phyloP scores from a whole-genome alignment of 2,329 filamentous ascomycete genomes.

The Waltergamsia citrina region DNA sequence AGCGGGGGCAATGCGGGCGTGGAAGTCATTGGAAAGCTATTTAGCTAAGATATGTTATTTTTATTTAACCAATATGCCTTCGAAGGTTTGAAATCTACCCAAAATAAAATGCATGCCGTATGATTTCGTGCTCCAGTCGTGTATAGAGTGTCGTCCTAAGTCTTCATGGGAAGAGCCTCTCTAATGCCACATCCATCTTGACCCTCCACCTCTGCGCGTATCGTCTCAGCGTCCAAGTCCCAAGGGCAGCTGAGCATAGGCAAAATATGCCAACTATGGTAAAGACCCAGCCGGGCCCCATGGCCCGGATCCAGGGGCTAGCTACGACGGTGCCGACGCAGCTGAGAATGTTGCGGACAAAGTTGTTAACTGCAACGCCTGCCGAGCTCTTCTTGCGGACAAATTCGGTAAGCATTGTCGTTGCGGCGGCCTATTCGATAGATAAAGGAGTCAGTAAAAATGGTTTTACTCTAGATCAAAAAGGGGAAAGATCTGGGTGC shows the following conservation, averaged over 20 bases:
- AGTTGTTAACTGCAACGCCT: conserved; percentile 75
- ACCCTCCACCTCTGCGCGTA: conserved; percentile 55
- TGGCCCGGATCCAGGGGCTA: conserved; percentile 58
- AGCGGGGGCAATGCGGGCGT: conserved; percentile 51
- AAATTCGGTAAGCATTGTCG: conserved; percentile 81
- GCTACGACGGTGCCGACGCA: conserved; percentile 63
- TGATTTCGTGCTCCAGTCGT: neutral
- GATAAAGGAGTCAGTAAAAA: neutral
- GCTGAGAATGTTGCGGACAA: conserved; percentile 68
- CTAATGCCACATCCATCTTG: conserved; percentile 41
- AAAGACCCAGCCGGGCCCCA: conserved; percentile 70
- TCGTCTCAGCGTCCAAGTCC: conserved; percentile 51
- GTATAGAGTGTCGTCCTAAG: neutral
- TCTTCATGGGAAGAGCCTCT: too few relatives aligned
- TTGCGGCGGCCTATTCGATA: conserved; percentile 43
- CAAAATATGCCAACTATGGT: conserved; percentile 43
- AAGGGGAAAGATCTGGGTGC: neutral
- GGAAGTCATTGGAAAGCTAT: conserved; percentile 42
- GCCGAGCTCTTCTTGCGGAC: conserved; percentile 62
- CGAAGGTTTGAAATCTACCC: too few relatives aligned
- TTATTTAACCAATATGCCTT: neutral
- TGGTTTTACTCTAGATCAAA: neutral
- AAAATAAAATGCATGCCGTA: neutral
- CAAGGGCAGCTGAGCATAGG: conserved; percentile 44
- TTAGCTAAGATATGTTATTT: conserved; percentile 15